A percentile compares a stretch with the other conserved stretches of the same genome.
Conservation (phyloP, 2,329 filamentous ascomycete species). For the Xylogone sp. region DNA sequence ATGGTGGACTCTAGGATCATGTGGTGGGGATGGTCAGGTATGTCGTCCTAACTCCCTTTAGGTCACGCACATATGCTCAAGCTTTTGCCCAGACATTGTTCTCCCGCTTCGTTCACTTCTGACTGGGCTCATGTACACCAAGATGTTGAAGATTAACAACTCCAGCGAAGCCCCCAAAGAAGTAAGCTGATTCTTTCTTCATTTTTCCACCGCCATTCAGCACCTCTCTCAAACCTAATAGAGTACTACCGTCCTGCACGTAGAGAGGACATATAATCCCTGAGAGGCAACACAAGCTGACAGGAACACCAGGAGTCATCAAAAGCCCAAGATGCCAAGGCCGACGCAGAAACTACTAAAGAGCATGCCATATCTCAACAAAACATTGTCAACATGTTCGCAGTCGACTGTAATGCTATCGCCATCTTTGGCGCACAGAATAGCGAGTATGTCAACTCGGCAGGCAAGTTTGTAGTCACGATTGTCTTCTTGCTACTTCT, state of each 20-base stretch:
- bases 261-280: too few relatives aligned
- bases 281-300: not conserved
- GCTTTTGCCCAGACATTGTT: slow-evolving; percentile 6
- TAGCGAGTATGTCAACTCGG: slow-evolving; percentile 56
- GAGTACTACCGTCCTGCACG: not conserved
- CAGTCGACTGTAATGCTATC: slow-evolving; percentile 65
- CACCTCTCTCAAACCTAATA: not conserved
- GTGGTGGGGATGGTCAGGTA: slow-evolving; percentile 14
- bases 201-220: not conserved
- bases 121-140: slow-evolving; percentile 68
- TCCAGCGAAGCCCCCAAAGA: slow-evolving; percentile 40
- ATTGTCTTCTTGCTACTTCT: slow-evolving; percentile 62
- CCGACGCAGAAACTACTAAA: slow-evolving; percentile 38
- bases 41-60: not conserved
- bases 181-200: not conserved
- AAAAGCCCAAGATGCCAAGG: slow-evolving; percentile 1
- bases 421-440: slow-evolving; percentile 61
- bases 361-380: slow-evolving; percentile 49
- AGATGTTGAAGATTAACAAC: slow-evolving; percentile 72
- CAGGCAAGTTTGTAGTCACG: slow-evolving; percentile 59
- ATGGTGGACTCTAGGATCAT: slow-evolving; percentile 15
- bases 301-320: not conserved
- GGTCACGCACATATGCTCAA: not conserved
- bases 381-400: slow-evolving; percentile 70
- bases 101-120: slow-evolving; percentile 63